Base-by-base conservation (phyloP, 495 filamentous ascomycete species). In the Xylaria grammica region DNA sequence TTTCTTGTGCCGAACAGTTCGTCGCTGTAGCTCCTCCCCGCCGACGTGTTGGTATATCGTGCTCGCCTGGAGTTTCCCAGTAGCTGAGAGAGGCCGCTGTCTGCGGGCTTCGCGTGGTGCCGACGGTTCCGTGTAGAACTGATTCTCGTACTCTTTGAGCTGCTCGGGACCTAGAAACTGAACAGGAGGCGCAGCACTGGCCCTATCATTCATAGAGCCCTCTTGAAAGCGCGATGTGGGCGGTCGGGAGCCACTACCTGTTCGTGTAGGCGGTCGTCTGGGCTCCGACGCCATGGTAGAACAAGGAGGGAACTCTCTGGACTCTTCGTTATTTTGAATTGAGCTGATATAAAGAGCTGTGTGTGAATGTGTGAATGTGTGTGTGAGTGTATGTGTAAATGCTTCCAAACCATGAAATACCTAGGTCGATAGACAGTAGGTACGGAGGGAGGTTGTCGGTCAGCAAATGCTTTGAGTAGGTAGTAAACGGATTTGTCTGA, bases 161-260 rank as follows among this genome's bases (percentile, higher is more conserved):
- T 82, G 77, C 10, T 80, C 79, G 8, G 84, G 81, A 8, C 79
- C 85, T 34, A 88, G 73, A 69, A 86, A 92, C 45, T 85, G 81
- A 32, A 79, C 75, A 9, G 90, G 90, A 40, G 90, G 90, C 67
- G 79, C 85, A 62, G 89, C 82, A 65, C 89, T 91, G 19, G 84
- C 81, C 62, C 88, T 85, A 72, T 93, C 90, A 71, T 87, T 90
- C 90, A 93, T 92, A 60, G 84, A 90, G 2, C 87, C 90, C 68
- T 93, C 90, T 4, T 88, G 74, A 69, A 93, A 93, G 30, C 85
- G 67, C 38, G 72, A 74, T 11, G 69, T 74, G 4, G 72, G 65
- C 48, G 72, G 72, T 10, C 69, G 80, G 9, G 87, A 89, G 15
- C 81, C 80, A 10, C 87, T 64, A 53, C 52, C 85, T 46, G 58